Percentiles rank a stretch among this genome's conserved stretches.
These are phyloP conservation scores for Przewalskia tangutica DNA, from an alignment of 257 asterid species.

Conservation along the genomic window DNA sequence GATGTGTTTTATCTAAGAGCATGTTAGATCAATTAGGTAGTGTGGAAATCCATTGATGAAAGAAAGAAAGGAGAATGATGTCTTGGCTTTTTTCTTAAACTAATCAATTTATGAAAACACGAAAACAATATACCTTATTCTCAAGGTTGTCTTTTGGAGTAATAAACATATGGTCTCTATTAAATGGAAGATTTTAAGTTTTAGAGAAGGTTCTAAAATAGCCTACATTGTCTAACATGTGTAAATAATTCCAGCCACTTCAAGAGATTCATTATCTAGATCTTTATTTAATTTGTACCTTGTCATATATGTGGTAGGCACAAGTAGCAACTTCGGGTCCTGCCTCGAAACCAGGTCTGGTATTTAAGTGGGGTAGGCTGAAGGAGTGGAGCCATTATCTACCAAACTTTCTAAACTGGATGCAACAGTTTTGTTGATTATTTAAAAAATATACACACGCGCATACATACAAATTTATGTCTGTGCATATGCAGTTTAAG, in stretches of 20 bases:
- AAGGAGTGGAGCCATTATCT: neutral
- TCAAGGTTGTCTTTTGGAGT: neutral
- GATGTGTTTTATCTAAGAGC: neutral
- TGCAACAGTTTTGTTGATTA: neutral
- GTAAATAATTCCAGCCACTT: neutral
- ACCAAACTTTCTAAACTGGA: neutral
- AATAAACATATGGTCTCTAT: neutral
- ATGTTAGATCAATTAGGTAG: neutral
- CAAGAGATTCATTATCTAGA: neutral
- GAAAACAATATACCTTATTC: neutral
- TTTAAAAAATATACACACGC: neutral
- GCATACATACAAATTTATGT: neutral
- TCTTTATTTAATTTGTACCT: neutral
- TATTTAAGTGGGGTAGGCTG: neutral
- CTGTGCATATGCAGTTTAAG: neutral
- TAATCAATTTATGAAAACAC: neutral
- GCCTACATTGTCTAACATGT: neutral
- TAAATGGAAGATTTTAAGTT: neutral
- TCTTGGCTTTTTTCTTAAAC: neutral
- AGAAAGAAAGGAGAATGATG: neutral
- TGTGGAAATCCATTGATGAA: neutral
- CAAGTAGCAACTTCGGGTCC: neutral
- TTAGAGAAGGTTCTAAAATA: neutral
- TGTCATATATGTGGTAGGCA: neutral
- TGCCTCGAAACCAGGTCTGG: neutral